Conservation (phyloP, 2,329 filamentous ascomycete species). For the Cytospora schulzeri region DNA sequence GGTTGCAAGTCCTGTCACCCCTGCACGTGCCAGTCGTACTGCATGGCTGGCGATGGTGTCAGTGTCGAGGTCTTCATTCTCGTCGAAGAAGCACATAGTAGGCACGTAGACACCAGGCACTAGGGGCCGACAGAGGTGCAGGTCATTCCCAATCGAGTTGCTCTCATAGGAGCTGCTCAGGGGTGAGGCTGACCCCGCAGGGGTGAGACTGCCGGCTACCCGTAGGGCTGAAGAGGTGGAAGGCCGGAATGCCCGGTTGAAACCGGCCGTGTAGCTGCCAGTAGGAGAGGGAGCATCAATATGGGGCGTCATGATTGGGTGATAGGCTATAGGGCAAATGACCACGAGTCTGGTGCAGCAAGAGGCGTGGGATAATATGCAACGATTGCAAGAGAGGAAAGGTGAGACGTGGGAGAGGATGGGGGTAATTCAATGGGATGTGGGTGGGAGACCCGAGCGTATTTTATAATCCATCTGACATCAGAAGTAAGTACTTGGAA, state of each 20-base stretch:
- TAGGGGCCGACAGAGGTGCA: constrained; percentile 41
- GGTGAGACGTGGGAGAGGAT: constrained; percentile 9
- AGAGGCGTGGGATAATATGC: constrained; percentile 16
- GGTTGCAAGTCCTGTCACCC: constrained; percentile 73
- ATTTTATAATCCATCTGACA: constrained; percentile 22
- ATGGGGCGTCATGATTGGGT: constrained; percentile 47
- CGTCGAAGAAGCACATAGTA: constrained; percentile 73
- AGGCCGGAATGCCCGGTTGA: constrained; percentile 38
- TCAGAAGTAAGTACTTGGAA: background rate
- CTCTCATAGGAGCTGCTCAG: constrained; percentile 48
- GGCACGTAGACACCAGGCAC: constrained; percentile 68
- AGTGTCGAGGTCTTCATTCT: constrained; percentile 67
- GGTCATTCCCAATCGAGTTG: constrained; percentile 38
- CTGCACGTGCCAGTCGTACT: constrained; percentile 71
- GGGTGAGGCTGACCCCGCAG: constrained; percentile 39
- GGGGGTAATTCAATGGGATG: background rate
- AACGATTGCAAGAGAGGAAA: constrained; percentile 4
- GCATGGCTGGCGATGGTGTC: constrained; percentile 62
- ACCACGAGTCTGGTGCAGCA: constrained; percentile 13
- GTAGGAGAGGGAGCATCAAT: constrained; percentile 50
- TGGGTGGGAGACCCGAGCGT: background rate
- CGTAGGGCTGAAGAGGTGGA: constrained; percentile 37
- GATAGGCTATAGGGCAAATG: background rate
- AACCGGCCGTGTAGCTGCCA: constrained; percentile 47
- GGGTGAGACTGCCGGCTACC: constrained; percentile 32